phyloP scores from a whole-genome alignment of 139 green algal species.

The Eudorina sp. region DNA sequence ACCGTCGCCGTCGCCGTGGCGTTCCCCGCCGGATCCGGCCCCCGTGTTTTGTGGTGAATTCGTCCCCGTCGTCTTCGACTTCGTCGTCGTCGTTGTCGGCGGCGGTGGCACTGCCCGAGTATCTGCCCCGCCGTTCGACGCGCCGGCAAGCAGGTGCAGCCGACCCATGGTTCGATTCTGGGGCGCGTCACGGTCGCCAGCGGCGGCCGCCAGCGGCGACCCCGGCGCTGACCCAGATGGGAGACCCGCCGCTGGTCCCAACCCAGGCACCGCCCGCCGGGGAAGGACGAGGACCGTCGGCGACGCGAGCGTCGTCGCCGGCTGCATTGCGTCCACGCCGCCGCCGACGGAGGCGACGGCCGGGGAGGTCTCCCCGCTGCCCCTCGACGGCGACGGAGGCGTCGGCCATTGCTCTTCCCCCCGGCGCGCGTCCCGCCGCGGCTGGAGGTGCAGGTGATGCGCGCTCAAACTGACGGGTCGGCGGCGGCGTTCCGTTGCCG shows the following conservation, averaged over 20 bases:
- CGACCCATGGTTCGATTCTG: background rate
- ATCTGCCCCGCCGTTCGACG: no score
- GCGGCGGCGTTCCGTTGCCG: background rate
- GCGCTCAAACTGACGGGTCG: background rate
- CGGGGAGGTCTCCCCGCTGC: background rate
- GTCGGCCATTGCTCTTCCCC: background rate
- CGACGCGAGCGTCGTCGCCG: background rate
- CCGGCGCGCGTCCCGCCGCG: background rate
- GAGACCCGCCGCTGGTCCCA: background rate
- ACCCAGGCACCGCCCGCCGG: background rate
- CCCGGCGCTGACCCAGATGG: background rate
- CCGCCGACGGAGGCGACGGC: background rate
- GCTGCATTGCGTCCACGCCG: background rate
- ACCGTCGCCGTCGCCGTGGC: no score
- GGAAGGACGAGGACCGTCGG: background rate
- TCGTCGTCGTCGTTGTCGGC: no score
- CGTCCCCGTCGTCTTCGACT: no score
- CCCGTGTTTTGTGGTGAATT: no score
- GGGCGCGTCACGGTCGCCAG: no score
- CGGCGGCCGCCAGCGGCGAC: no score
- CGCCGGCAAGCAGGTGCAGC: no score
- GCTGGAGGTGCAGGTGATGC: background rate
- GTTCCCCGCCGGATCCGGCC: no score
- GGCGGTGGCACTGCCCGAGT: no score
- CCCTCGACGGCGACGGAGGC: background rate